Percentiles rank a stretch among this genome's conserved stretches.
Conservation (phyloP, 768 basidiomycete species). For the Lactifluus hygrophoroides region DNA sequence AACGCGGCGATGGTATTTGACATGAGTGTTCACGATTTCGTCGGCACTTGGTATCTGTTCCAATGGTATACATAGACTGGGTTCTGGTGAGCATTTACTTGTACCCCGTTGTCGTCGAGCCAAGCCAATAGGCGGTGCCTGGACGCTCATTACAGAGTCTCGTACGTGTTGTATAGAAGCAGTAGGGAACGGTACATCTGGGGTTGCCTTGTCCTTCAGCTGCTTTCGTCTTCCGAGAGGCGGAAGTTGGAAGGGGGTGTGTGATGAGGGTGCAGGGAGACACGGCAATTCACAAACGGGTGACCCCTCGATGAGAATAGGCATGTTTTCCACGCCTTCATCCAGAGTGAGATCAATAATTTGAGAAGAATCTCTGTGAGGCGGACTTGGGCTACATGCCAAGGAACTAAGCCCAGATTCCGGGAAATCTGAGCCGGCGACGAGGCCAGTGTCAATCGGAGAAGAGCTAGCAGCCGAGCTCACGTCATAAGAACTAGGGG, state of each 20-base stretch:
- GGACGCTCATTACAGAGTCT: neutral
- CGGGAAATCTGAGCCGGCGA: neutral
- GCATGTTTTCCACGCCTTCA: constrained; percentile 2
- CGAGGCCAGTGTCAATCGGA: neutral
- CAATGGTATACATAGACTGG: neutral
- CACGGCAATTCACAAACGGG: constrained; percentile 1
- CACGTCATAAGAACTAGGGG: neutral
- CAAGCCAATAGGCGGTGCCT: neutral
- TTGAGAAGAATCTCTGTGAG: neutral
- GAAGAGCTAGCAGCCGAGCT: neutral
- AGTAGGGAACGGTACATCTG: constrained; percentile 9
- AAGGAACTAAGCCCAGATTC: neutral
- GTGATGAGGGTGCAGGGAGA: neutral
- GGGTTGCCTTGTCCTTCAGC: neutral
- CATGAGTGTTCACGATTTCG: neutral
- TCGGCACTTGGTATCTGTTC: neutral
- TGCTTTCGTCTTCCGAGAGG: neutral
- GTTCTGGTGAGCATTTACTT: neutral
- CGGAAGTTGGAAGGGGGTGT: neutral
- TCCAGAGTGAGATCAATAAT: constrained; percentile 17
- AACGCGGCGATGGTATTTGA: neutral
- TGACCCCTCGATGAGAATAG: constrained; percentile 15
- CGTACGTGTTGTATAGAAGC: constrained; percentile 15
- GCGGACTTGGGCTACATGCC: neutral
- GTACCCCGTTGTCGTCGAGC: neutral